phyloP scores from a whole-genome alignment of 225 moss, liverwort and hornwort species.

The Bryoerythrophyllum caledonicum region DNA sequence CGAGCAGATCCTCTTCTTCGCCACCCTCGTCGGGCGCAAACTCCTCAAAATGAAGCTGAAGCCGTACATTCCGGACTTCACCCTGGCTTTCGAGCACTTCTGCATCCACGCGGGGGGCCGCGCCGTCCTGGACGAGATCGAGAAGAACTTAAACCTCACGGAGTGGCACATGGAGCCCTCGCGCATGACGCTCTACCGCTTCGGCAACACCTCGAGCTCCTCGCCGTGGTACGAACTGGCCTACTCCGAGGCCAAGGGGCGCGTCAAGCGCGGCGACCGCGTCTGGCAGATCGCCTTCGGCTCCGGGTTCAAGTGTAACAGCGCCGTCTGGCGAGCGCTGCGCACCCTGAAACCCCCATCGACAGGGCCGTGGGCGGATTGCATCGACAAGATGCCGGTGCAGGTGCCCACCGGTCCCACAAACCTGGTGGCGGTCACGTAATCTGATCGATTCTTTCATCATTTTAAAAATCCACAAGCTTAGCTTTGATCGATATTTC shows the following conservation, averaged over 20 bases:
- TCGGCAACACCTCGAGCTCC: constrained; percentile 84
- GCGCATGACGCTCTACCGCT: constrained; percentile 76
- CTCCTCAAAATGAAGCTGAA: constrained; percentile 69
- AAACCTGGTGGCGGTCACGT: neutral
- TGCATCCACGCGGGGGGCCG: constrained; percentile 79
- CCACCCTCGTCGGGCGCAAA: constrained; percentile 61
- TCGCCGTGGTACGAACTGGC: constrained; percentile 85
- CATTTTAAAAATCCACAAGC: neutral
- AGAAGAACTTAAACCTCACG: constrained; percentile 65
- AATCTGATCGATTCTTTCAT: neutral
- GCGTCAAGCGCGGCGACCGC: constrained; percentile 65
- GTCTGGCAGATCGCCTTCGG: constrained; percentile 90
- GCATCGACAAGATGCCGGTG: constrained; percentile 56
- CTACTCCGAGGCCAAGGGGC: constrained; percentile 66
- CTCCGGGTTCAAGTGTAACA: constrained; percentile 85
- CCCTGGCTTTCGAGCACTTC: constrained; percentile 82
- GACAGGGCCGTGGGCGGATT: constrained; percentile 65
- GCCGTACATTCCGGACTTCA: constrained; percentile 89
- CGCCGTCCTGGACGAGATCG: constrained; percentile 69
- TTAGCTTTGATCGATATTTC: neutral
- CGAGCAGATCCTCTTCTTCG: constrained; percentile 84
- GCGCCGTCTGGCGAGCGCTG: constrained; percentile 76
- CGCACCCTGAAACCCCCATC: constrained; percentile 44
- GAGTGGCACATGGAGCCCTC: constrained; percentile 91
- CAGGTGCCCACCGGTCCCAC: constrained; percentile 24